Percentiles rank a stretch among this genome's conserved stretches.
These are phyloP conservation scores for Elaphomyces granulatus DNA, from an alignment of 495 filamentous ascomycete species.

Conservation along the genomic window DNA sequence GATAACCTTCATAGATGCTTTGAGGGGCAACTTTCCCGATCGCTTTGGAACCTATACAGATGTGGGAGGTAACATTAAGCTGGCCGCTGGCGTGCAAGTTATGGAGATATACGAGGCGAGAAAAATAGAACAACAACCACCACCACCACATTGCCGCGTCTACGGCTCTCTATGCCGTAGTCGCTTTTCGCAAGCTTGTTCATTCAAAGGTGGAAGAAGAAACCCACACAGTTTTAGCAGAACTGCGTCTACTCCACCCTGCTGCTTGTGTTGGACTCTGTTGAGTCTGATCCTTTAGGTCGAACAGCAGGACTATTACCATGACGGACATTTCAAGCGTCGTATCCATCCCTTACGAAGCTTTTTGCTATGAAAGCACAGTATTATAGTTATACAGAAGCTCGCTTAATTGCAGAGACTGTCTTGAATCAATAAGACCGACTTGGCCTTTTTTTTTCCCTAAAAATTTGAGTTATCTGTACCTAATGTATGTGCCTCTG, in stretches of 20 bases:
- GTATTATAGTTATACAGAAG: no score
- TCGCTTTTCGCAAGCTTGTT: conserved; percentile 33
- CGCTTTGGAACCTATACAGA: no score
- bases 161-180: conserved; percentile 26
- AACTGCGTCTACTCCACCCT: conserved; percentile 43
- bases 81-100: background rate
- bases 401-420: no score
- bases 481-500: no score
- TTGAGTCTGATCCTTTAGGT: conserved; percentile 9
- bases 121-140: background rate
- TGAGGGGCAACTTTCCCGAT: background rate
- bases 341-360: no score
- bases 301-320: conserved; percentile 37
- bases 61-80: no score
- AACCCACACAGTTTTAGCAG: conserved; percentile 43
- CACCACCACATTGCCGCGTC: conserved; percentile 18
- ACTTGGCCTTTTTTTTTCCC: no score
- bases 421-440: no score
- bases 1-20: background rate
- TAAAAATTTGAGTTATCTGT: no score
- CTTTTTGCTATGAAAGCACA: no score
- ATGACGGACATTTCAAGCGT: conserved; percentile 42
- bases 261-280: conserved; percentile 24
- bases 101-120: background rate
- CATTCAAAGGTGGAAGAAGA: conserved; percentile 37